These are phyloP conservation scores for Alternaria infectoria DNA, from an alignment of 2,329 filamentous ascomycete genomes.

Conservation along the genomic window DNA sequence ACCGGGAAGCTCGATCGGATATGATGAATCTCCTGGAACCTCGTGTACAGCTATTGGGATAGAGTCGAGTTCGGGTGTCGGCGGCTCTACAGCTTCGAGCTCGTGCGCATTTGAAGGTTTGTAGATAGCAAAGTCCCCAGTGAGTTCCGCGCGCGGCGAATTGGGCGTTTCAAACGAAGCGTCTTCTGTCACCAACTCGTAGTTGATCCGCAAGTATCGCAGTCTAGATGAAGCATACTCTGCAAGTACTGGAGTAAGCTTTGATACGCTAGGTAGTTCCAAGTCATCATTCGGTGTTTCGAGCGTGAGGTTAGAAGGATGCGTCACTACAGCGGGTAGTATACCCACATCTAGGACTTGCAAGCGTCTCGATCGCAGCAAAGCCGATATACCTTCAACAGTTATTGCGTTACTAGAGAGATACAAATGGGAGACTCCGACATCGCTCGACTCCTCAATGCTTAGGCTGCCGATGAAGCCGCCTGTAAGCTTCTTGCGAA, in stretches of 20 bases:
- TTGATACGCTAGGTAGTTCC: slow-evolving; percentile 58
- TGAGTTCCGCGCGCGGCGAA: slow-evolving; percentile 35
- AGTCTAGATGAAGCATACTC: slow-evolving; percentile 56
- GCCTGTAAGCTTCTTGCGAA: slow-evolving; percentile 49
- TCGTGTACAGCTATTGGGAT: slow-evolving; percentile 27
- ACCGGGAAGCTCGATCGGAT: slow-evolving; percentile 34
- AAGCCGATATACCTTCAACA: slow-evolving; percentile 61
- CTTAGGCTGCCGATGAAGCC: slow-evolving; percentile 60
- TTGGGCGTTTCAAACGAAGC: slow-evolving; percentile 18
- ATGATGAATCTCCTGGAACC: slow-evolving; percentile 35
- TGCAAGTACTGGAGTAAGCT: slow-evolving; percentile 59
- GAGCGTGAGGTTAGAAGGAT: background rate
- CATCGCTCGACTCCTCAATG: slow-evolving; percentile 61
- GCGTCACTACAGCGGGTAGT: slow-evolving; percentile 40
- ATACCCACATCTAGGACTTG: slow-evolving; percentile 64
- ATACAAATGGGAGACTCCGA: slow-evolving; percentile 66
- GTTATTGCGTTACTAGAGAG: slow-evolving; percentile 63
- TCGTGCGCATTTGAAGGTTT: slow-evolving; percentile 32
- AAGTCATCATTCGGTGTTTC: slow-evolving; percentile 24
- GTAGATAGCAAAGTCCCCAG: slow-evolving; percentile 27
- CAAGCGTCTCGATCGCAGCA: slow-evolving; percentile 59
- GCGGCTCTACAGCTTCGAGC: slow-evolving; percentile 25
- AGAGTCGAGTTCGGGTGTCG: slow-evolving; percentile 31
- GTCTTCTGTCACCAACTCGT: slow-evolving; percentile 60
- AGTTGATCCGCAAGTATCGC: slow-evolving; percentile 62